Evolutionary conservation across 164 flowering plant species (phyloP), one percentile per base, ranked within the genome.

Genomic region (Litsea cubeba): DNA sequence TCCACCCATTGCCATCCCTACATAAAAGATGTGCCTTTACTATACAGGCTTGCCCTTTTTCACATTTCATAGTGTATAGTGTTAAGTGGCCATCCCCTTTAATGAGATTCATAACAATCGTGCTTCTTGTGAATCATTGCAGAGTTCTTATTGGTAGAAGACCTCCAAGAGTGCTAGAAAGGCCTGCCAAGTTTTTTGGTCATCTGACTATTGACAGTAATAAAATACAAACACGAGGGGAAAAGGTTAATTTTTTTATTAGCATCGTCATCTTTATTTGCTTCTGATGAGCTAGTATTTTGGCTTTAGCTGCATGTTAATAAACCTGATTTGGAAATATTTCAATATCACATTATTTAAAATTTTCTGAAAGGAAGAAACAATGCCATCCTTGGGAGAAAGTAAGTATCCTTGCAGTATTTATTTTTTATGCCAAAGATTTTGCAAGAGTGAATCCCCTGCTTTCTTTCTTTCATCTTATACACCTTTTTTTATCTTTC

Each of bases 71-170:
- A 25, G 26, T 25, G 63, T 60, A 20, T 18, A 18, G 63, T 23
- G 7, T 18, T 18, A 23, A 60, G 23, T 20, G n/a, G 63, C 7
- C 63, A 60, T 60, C n/a, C n/a, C 63, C 23, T 3, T 60, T 7
- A 1, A 18, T 60, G 23, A 60, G 17, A 60, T 23, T 18, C 23
- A 23, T 20, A 14, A 18, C 10, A 18, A 60, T 18, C 3, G 12
- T 18, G 24, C 63, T 60, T 23, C 63, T 20, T 71, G 62, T 25
- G 24, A 23, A 23, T 72, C 18, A 74, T 78, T 77, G 74, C 87
- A 91, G 95, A 80, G 89, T 84, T 63, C 85, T 86, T 51, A 78
- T 91, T 75, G 94, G 82, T 3, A 60, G 73, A 75, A 85, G 81
- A 71, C 65, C 67, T 80, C 86, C 83, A 23, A 71, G 71, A 71